phyloP scores from a whole-genome alignment of 495 filamentous ascomycete species.

The Recurvomyces mirabilis region DNA sequence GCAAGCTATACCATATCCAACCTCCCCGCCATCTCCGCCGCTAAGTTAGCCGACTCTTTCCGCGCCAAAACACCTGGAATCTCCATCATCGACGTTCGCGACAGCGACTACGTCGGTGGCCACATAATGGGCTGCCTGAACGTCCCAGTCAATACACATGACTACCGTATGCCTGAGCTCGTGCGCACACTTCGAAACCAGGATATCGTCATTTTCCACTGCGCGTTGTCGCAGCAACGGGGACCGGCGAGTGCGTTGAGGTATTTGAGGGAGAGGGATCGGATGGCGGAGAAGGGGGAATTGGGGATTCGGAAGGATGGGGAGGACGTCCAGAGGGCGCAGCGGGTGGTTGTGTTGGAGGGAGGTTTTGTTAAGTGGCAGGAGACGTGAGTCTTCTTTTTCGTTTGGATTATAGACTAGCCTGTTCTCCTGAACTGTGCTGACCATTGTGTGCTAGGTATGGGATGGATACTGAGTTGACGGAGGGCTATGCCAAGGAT shows the following conservation, averaged over 20 bases:
- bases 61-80: slow-evolving; percentile 43
- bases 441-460: slow-evolving; percentile 35
- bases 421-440: neutral
- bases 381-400: slow-evolving; percentile 45
- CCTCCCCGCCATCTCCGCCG: slow-evolving; percentile 53
- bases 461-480: slow-evolving; percentile 67
- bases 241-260: slow-evolving; percentile 58
- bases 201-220: slow-evolving; percentile 86
- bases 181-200: slow-evolving; percentile 66
- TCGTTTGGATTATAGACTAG: neutral
- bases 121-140: slow-evolving; percentile 68
- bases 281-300: slow-evolving; percentile 31
- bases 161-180: slow-evolving; percentile 67
- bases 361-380: slow-evolving; percentile 88
- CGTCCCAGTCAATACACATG: slow-evolving; percentile 60
- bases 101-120: slow-evolving; percentile 83
- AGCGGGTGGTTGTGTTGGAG: slow-evolving; percentile 66
- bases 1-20: slow-evolving; percentile 45
- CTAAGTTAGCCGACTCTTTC: slow-evolving; percentile 48
- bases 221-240: slow-evolving; percentile 82
- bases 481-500: slow-evolving; percentile 75
- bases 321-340: slow-evolving; percentile 28
- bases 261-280: slow-evolving; percentile 56
- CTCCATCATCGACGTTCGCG: slow-evolving; percentile 81
- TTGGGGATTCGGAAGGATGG: slow-evolving; percentile 25